Evolutionary conservation across 2,329 filamentous ascomycete genomes (phyloP).

Genomic region (Phaeomoniella chlamydospora): DNA sequence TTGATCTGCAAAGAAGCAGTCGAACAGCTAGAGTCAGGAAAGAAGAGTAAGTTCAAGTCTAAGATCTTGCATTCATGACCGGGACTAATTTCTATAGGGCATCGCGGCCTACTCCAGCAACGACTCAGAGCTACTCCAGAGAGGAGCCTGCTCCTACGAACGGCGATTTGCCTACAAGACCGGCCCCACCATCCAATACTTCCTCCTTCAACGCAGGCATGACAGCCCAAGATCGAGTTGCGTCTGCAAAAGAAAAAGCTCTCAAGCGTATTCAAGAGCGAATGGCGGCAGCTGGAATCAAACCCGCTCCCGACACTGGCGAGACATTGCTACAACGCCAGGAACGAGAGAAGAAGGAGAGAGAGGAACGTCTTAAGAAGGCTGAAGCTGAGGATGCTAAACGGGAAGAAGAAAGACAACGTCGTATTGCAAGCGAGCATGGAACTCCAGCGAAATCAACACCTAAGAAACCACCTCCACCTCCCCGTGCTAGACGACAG

Average conservation of each 20-base stretch:
- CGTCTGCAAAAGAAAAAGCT: conserved; percentile 93
- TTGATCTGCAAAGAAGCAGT: conserved; percentile 79
- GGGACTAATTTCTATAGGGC: conserved; percentile 18
- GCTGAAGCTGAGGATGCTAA: conserved; percentile 90
- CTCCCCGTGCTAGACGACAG: conserved; percentile 54
- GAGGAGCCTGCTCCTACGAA: conserved; percentile 35
- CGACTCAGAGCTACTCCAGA: conserved; percentile 35
- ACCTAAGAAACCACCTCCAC: conserved; percentile 56
- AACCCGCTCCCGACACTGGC: conserved; percentile 60
- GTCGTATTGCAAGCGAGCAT: conserved; percentile 66
- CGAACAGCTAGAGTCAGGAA: conserved; percentile 56
- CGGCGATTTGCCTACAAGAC: conserved; percentile 15
- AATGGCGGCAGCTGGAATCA: conserved; percentile 83
- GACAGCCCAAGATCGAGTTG: conserved; percentile 83
- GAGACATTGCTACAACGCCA: conserved; percentile 73
- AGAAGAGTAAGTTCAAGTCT: conserved; percentile 35
- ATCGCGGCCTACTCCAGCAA: conserved; percentile 37
- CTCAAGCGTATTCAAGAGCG: conserved; percentile 95
- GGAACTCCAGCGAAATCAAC: conserved; percentile 43
- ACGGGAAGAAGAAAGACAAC: conserved; percentile 75
- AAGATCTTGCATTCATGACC: conserved; percentile 4
- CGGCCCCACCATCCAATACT: conserved; percentile 34
- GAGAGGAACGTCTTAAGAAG: conserved; percentile 72
- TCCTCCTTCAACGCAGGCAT: conserved; percentile 71
- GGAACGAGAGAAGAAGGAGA: conserved; percentile 76